These are phyloP conservation scores for Pichia exigua DNA, from an alignment of 805 yeast species.

Conservation along the genomic window DNA sequence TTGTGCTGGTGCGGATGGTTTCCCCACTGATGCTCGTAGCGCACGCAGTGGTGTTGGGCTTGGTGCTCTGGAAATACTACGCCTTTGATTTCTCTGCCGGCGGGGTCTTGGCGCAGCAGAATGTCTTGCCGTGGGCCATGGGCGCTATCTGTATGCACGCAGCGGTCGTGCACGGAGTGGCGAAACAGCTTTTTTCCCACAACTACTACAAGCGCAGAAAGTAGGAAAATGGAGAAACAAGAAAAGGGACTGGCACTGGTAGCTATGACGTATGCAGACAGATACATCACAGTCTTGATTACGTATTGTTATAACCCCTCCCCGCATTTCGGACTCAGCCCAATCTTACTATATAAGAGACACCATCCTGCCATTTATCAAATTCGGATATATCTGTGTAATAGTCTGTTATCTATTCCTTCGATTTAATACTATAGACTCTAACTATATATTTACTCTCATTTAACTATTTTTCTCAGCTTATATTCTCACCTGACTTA, in stretches of 20 bases:
- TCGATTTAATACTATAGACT: no score
- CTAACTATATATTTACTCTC: neutral
- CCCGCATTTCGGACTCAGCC: neutral
- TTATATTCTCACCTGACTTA: no score
- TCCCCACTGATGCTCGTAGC: conserved; percentile 22
- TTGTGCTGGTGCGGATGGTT: conserved; percentile 17
- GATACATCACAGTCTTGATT: neutral
- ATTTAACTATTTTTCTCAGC: no score
- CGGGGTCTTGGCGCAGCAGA: conserved; percentile 7
- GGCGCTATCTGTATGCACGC: conserved; percentile 11
- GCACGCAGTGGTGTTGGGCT: conserved; percentile 18
- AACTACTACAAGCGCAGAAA: neutral
- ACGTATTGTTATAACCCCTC: neutral
- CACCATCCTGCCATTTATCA: neutral
- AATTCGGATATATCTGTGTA: no score
- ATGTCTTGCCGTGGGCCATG: conserved; percentile 16
- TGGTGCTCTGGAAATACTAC: conserved; percentile 15
- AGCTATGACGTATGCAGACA: neutral
- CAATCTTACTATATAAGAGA: neutral
- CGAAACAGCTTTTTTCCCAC: neutral
- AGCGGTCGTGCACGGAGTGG: neutral
- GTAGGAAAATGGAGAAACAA: neutral
- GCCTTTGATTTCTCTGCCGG: conserved; percentile 11
- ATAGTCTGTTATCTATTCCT: no score
- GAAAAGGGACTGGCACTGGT: neutral